phyloP scores from a whole-genome alignment of 1,139 yeast species.

The Candida sp. region DNA sequence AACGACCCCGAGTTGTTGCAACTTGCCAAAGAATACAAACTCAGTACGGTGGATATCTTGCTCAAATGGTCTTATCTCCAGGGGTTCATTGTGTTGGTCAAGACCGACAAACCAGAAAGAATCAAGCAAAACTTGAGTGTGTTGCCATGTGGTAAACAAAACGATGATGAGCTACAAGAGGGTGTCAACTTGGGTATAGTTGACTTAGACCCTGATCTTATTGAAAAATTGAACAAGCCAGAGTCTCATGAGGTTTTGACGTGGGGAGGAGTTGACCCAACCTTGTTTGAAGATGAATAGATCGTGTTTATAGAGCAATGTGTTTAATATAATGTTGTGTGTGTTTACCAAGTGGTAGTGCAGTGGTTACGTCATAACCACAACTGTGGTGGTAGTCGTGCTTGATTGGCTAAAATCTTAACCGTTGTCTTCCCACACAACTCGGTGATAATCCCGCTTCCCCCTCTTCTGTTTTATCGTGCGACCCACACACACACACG shows the following conservation, averaged over 20 bases:
- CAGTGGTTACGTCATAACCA: too few relatives aligned
- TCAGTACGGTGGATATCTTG: conserved; percentile 31
- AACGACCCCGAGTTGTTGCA: conserved; percentile 51
- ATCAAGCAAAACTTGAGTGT: conserved; percentile 37
- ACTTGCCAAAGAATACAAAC: conserved; percentile 26
- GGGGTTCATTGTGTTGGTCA: conserved; percentile 76
- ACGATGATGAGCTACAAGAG: conserved; percentile 27
- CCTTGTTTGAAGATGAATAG: conserved; percentile 18
- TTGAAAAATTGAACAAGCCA: conserved; percentile 36
- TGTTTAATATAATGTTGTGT: neutral
- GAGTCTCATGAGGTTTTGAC: conserved; percentile 33
- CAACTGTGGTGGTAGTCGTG: neutral
- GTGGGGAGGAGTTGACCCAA: conserved; percentile 35
- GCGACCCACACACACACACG: neutral
- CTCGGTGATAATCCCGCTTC: neutral
- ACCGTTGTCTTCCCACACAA: too few relatives aligned
- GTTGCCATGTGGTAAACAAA: conserved; percentile 32
- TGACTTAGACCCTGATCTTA: conserved; percentile 35
- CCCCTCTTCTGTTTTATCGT: neutral
- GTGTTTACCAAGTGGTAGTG: too few relatives aligned
- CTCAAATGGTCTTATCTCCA: conserved; percentile 46
- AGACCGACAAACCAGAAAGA: conserved; percentile 60
- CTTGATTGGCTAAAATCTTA: neutral
- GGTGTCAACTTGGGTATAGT: conserved; percentile 32
- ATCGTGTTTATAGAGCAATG: neutral